phyloP scores from a whole-genome alignment of 192 early-diverging fungal species.

The Backusella luteola region DNA sequence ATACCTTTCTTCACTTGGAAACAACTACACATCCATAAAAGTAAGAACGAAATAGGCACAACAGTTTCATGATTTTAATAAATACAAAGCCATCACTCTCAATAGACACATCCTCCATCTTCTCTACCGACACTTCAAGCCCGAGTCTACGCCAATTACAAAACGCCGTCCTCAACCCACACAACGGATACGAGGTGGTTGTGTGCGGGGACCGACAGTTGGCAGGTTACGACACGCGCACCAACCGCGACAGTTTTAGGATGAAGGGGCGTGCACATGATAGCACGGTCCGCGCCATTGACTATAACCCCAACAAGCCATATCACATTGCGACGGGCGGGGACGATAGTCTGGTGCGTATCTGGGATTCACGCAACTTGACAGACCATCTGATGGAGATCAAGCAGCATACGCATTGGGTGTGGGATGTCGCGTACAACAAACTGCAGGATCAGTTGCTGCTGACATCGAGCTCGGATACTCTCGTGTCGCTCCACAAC shows the following conservation, averaged over 20 bases:
- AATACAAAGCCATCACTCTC: not conserved
- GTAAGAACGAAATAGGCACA: not conserved
- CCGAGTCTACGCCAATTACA: not conserved
- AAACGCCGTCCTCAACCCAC: slow-evolving; percentile 65
- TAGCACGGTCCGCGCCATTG: slow-evolving; percentile 67
- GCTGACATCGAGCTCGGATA: slow-evolving; percentile 82
- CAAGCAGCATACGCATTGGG: slow-evolving; percentile 78
- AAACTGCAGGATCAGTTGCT: slow-evolving; percentile 91
- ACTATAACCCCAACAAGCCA: slow-evolving; percentile 88
- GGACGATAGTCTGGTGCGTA: slow-evolving; percentile 82
- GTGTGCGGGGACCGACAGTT: slow-evolving; percentile 60
- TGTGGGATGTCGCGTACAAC: slow-evolving; percentile 85
- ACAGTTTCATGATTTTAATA: not conserved
- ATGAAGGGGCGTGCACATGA: slow-evolving; percentile 66
- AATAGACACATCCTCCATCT: slow-evolving; percentile 29
- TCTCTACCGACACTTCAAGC: slow-evolving; percentile 10
- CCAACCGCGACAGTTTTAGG: slow-evolving; percentile 34
- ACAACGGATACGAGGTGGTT: slow-evolving; percentile 51
- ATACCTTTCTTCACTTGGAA: slow-evolving; percentile 49
- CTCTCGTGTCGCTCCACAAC: slow-evolving; percentile 84
- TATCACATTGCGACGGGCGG: slow-evolving; percentile 81
- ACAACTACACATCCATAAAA: slow-evolving; percentile 1
- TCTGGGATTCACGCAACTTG: slow-evolving; percentile 82
- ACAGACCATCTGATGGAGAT: slow-evolving; percentile 61
- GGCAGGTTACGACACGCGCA: slow-evolving; percentile 70